These are phyloP conservation scores for Aspergillus ellipticus DNA, from an alignment of 495 filamentous ascomycete genomes.

Conservation along the genomic window DNA sequence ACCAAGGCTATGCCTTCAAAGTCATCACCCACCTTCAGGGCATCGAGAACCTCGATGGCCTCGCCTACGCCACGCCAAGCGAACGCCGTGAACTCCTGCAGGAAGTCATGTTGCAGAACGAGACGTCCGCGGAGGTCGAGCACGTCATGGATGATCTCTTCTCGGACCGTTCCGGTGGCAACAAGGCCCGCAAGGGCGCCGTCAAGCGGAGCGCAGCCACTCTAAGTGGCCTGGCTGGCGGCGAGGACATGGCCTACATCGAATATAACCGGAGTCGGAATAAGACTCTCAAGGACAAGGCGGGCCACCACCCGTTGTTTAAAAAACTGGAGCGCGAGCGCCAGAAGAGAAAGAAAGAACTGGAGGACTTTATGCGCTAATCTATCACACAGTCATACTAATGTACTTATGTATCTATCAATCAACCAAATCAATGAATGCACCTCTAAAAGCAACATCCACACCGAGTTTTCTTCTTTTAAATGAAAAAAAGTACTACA, in stretches of 20 bases:
- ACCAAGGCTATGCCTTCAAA: conserved; percentile 99
- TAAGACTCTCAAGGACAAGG: conserved; percentile 77
- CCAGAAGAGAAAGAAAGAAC: conserved; percentile 56
- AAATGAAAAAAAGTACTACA: too few species aligned
- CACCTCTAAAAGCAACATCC: too few species aligned
- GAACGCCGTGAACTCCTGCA: conserved; percentile 88
- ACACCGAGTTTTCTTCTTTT: too few species aligned
- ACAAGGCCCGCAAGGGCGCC: conserved; percentile 41
- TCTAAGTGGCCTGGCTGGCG: conserved; percentile 79
- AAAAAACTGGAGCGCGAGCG: conserved; percentile 78
- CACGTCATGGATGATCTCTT: conserved; percentile 83
- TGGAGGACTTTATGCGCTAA: conserved; percentile 24
- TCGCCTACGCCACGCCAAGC: conserved; percentile 73
- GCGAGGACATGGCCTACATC: conserved; percentile 94
- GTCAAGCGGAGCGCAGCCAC: conserved; percentile 79
- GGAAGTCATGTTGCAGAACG: conserved; percentile 88
- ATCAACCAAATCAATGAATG: too few species aligned
- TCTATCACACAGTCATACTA: too few species aligned
- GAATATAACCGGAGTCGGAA: conserved; percentile 76
- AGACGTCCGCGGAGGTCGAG: conserved; percentile 72
- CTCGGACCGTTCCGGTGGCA: conserved; percentile 49
- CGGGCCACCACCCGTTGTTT: conserved; percentile 61
- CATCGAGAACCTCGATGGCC: conserved; percentile 75
- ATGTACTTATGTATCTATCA: too few species aligned
- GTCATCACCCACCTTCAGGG: conserved; percentile 96